Percentiles rank a stretch among this genome's conserved stretches.
Evolutionary conservation across 345 rosid genomes (phyloP).

Genomic region (Noccaea bulbosa): DNA sequence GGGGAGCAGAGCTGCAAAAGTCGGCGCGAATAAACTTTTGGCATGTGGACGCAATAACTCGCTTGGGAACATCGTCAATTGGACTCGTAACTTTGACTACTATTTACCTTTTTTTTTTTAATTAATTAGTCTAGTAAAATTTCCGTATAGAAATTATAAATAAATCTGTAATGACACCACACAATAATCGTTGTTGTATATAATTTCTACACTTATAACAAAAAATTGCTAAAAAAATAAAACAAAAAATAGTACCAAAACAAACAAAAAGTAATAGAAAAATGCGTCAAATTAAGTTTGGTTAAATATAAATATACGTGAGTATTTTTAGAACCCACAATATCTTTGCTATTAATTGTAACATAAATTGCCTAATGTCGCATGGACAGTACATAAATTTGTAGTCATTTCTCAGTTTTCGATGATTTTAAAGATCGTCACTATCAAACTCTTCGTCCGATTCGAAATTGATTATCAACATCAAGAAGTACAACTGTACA

Average conservation of each 20-base stretch:
- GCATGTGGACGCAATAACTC: conserved; percentile 34
- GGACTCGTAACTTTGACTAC: conserved; percentile 29
- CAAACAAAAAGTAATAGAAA: neutral
- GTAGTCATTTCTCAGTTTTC: neutral
- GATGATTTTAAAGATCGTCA: neutral
- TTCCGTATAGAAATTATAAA: neutral
- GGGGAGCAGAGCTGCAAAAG: conserved; percentile 23
- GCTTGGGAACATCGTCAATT: conserved; percentile 35
- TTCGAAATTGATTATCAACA: neutral
- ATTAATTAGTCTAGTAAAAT: neutral
- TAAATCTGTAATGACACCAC: neutral
- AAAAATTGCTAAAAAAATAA: too few relatives aligned
- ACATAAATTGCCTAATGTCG: neutral
- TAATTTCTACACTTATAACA: too few relatives aligned
- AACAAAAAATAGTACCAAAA: neutral
- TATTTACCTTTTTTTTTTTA: conserved; percentile 20
- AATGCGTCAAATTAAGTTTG: neutral
- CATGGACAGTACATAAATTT: neutral
- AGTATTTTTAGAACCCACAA: neutral
- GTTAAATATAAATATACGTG: neutral
- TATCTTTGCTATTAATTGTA: neutral
- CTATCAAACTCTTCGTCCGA: neutral
- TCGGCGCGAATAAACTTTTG: conserved; percentile 35
- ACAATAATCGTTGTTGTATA: neutral
- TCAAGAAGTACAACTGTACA: neutral